Base-by-base conservation (phyloP, 495 filamentous ascomycete genomes). In the Penicillium dipodomyicola region DNA sequence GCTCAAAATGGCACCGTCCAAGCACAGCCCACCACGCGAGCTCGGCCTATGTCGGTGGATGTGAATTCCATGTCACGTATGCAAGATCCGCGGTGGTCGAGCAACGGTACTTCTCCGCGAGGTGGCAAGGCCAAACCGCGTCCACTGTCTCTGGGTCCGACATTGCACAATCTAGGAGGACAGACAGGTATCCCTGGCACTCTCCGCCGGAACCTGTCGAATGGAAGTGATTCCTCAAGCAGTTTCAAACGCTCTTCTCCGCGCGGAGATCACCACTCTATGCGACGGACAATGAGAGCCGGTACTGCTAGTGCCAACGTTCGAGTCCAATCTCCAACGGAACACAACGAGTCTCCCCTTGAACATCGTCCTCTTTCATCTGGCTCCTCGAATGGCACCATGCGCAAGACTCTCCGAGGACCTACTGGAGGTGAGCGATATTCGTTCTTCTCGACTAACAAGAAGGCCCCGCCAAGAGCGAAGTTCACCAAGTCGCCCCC, bases 191-290 rank as follows among this genome's bases (percentile, higher is more conserved):
- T 57, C 25, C 62, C 62, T 23, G 23, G 4, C 51, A 59, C 56
- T 20, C 60, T 65, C 11, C 58, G 63, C 22, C 70, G 79, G 4
- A 69, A 61, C 0, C 57, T 63, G 56, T 78, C 78, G 0, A 80
- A 81, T 62, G 84, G 79, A 48, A 86, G 82, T 52, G 83, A 84
- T 59, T 84, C 81, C 6, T 82, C 80, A 8, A 87, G 83, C 64
- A 84, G 82, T 62, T 88, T 87, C 74, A 80, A 76, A 57, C 79
- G 79, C 56, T 63, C 71, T 33, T 71, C 77, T 32, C 49, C 67
- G 27, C 69, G 75, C 17, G 53, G 56, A 44, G 63, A 72, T 29
- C 70, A 70, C 15, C 79, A 79, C 54, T 67, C 57, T 1, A 84
- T 88, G 83, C 78, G 77, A 47, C 70, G 78, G 17, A 82, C 80